Evolutionary conservation across 2,329 filamentous ascomycete genomes (phyloP).

Genomic region (Trichoderma breve): DNA sequence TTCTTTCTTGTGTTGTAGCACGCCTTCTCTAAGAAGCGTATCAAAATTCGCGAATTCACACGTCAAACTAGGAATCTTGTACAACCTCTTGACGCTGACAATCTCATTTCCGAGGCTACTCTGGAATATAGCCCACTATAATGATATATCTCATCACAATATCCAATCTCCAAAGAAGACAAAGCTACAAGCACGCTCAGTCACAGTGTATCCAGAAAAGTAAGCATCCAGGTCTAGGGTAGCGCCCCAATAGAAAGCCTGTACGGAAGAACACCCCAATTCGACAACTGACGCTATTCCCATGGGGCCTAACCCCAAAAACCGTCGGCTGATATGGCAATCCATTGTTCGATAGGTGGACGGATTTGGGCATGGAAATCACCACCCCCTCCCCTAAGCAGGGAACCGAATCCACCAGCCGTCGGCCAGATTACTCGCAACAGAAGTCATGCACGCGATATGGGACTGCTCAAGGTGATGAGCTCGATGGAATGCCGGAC

Average conservation of each 20-base stretch:
- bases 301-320: not conserved
- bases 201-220: not conserved
- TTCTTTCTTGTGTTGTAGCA: not conserved
- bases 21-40: not conserved
- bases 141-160: not conserved
- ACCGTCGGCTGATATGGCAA: conserved; percentile 9
- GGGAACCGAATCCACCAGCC: not conserved
- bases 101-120: not conserved
- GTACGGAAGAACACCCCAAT: not conserved
- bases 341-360: not conserved
- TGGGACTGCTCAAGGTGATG: not conserved
- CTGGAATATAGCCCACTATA: not conserved
- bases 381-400: not conserved
- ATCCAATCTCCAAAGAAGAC: not conserved
- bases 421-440: not conserved
- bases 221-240: not conserved
- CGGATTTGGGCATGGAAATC: not conserved
- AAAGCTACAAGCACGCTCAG: not conserved
- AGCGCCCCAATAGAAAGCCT: not conserved
- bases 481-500: not conserved
- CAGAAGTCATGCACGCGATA: not conserved
- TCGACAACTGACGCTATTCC: not conserved
- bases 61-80: not conserved
- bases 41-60: not conserved
- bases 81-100: not conserved